phyloP scores from a whole-genome alignment of 805 yeast species.

The Lipomyces mesembrius region DNA sequence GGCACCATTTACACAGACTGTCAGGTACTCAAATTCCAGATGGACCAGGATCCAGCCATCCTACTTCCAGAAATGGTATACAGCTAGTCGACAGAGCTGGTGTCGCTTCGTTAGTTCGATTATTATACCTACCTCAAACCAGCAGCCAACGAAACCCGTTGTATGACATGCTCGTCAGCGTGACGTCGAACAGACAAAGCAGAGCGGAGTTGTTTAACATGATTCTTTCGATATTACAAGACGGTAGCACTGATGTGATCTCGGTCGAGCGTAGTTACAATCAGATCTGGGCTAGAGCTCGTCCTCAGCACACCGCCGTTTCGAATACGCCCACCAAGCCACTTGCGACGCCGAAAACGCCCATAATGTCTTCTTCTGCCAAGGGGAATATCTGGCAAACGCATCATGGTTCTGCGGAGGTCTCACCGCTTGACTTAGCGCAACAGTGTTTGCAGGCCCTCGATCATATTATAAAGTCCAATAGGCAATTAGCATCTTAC shows the following conservation, averaged over 20 bases:
- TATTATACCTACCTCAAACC: constrained; percentile 74
- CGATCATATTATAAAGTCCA: constrained; percentile 69
- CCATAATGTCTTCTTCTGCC: constrained; percentile 18
- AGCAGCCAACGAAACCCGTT: constrained; percentile 62
- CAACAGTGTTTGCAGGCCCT: constrained; percentile 77
- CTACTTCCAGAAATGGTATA: constrained; percentile 53
- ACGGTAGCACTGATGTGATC: constrained; percentile 67
- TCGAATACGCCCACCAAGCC: constrained; percentile 38
- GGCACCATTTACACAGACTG: constrained; percentile 5
- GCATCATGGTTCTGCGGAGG: constrained; percentile 46
- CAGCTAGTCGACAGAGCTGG: constrained; percentile 79
- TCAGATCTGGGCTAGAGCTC: constrained; percentile 59
- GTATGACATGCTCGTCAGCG: constrained; percentile 64
- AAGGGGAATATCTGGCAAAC: constrained; percentile 14
- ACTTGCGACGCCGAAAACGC: constrained; percentile 29
- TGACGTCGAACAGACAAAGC: constrained; percentile 79
- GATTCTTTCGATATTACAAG: constrained; percentile 70
- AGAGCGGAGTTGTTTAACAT: constrained; percentile 74
- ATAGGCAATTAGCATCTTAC: constrained; percentile 69
- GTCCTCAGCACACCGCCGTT: constrained; percentile 32
- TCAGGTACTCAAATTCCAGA: constrained; percentile 30
- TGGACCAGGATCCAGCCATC: constrained; percentile 42
- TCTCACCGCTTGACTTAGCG: constrained; percentile 72
- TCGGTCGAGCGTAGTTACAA: constrained; percentile 66
- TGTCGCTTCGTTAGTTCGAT: constrained; percentile 69